Evolutionary conservation across 1,284 basidiomycete species (phyloP).

Genomic region (Inonotus obliquus): DNA sequence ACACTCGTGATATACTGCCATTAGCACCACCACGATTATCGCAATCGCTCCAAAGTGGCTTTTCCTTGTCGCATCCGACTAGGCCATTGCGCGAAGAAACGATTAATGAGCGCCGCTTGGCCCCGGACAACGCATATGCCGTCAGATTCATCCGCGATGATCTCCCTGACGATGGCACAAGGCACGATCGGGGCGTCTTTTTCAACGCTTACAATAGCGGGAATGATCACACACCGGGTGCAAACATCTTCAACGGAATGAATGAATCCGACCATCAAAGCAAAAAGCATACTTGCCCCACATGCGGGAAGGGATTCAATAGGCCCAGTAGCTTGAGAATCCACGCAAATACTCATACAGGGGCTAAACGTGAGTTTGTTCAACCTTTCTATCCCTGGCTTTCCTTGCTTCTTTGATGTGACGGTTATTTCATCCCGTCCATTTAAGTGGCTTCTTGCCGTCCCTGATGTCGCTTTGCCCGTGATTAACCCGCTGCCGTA

Average conservation of each 20-base stretch:
- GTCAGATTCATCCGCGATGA: background rate
- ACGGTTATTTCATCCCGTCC: background rate
- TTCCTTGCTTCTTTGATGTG: background rate
- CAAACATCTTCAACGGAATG: background rate
- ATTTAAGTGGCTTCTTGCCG: background rate
- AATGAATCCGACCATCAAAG: background rate
- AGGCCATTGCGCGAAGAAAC: background rate
- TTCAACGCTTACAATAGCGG: background rate
- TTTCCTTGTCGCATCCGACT: background rate
- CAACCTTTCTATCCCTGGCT: background rate
- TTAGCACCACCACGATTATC: background rate
- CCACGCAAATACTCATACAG: slow-evolving; percentile 76
- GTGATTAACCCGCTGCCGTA: background rate
- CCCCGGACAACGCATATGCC: background rate
- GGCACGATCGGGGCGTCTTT: background rate
- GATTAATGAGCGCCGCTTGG: background rate
- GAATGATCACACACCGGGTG: background rate
- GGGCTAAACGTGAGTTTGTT: slow-evolving; percentile 60
- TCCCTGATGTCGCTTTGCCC: background rate
- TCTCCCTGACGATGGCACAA: background rate
- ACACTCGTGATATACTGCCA: background rate
- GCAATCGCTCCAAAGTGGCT: background rate
- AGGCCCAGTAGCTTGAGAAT: slow-evolving; percentile 71
- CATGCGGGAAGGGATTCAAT: slow-evolving; percentile 69
- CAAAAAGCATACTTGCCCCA: slow-evolving; percentile 56